Base-by-base conservation (phyloP, 495 filamentous ascomycete species). In the Aspergillus diversus region DNA sequence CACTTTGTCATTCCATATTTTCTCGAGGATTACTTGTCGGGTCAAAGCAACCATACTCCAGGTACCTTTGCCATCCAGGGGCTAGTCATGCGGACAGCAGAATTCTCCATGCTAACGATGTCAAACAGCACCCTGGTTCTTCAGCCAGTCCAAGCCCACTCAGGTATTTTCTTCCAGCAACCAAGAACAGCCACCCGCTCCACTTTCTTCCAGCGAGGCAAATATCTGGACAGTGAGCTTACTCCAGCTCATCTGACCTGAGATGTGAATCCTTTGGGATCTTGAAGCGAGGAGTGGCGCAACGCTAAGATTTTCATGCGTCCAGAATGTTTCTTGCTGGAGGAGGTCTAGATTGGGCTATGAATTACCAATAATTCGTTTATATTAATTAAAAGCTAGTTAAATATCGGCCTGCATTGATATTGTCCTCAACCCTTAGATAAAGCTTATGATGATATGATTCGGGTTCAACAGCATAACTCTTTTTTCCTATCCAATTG, bases 31-130 rank as follows among this genome's bases (percentile, higher is more conserved):
- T 43, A 43, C 3, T 12, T 43, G 39, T 15, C 3, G n/a, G 39
- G 11, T 43, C 39, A 1, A 27, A 43, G 8, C 39, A 43, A 12
- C 39, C 39, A 43, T 6, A 15, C 2, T 27, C 39, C n/a, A 43
- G 39, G 39, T 13, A 7, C 4, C 7, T 43, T 11, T 43, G 39
- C 11, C 39, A 11, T 6, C 4, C 4, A 15, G 47, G 47, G 47
- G 47, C 16, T 9, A 50, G 47, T 50, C 47, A 50, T 50, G 47
- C 47, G 47, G 16, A 50, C 47, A 50, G 11, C 47, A 6, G n/a
- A 50, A 50, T n/a, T 21, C 21, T 50, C 47, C 16, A 50, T 1
- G 47, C 47, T 50, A 50, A 50, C 21, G 27, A 21, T 21, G 47
- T 17, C 47, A 21, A 50, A 27, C 21, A 27, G 21, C 21, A 27